Evolutionary conservation across 176 grass and related monocot species (phyloP), one percentile per base, ranked within the genome.

Genomic region (Oryza coarctata): DNA sequence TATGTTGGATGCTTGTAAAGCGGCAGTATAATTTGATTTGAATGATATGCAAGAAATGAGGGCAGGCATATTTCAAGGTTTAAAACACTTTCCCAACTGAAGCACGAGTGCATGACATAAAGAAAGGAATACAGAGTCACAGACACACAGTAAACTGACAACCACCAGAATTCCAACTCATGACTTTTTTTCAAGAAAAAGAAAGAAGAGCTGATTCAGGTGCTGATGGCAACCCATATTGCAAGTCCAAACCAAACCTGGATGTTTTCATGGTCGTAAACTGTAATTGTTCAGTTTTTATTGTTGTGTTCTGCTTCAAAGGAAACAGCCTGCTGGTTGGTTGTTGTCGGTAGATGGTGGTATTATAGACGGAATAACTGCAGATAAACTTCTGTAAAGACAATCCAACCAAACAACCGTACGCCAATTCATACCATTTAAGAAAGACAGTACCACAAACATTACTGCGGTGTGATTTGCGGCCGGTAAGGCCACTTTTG

Each of bases 391-490:
- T 45, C 17, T 72, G 39, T 17, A 28, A 71, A 71, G 23, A 44
- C 23, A 26, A 47, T 18, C 36, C 74, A 85, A 77, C 82, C 5
- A 76, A 55, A 68, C 68, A 33, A 63, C 80, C 80, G 69, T 82
- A 82, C 80, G 12, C 2, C 3, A 63, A 45, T 63, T 82, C 68
- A 73, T 12, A 18, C 27, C 33, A 71, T 36, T 66, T 38, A 14
- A 79, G 57, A 71, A n/a, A 68, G 58, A 73, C 17, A 28, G 80
- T 34, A 34, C 69, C 25, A 18, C 69, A 40, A 12, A 17, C 70
- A 49, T n/a, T 36, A 26, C 20, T 22, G 41, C 61, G 23, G 30
- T 20, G 9, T 26, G 13, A 34, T 38, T 63, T 65, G 17, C 30
- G 23, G 7, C 5, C 41, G n/a, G 65, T 38, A 36, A 38, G 22